Percentiles rank a stretch among this genome's conserved stretches.
phyloP scores from a whole-genome alignment of 2,329 filamentous ascomycete genomes.

The Blastomyces percursus region DNA sequence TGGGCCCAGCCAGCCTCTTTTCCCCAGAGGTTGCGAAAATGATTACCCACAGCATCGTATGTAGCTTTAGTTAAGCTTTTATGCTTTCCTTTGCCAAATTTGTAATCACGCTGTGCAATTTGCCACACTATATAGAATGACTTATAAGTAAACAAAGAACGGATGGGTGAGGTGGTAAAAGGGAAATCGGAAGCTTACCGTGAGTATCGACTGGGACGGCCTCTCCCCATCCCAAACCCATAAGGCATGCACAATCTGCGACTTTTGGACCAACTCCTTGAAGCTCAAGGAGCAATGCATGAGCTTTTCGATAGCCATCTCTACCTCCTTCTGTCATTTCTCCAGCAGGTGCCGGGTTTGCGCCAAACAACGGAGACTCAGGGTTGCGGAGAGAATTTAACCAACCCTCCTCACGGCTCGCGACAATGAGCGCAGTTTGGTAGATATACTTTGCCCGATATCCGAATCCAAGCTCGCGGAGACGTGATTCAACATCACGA shows the following conservation, averaged over 20 bases:
- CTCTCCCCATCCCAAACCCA: conserved; percentile 93
- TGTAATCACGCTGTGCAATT: conserved; percentile 93
- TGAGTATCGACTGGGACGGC: conserved; percentile 95
- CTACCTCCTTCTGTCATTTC: conserved; percentile 42
- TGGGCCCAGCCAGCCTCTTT: conserved; percentile 95
- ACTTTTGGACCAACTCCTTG: conserved; percentile 94
- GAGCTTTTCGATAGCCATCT: conserved; percentile 65
- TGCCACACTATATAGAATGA: conserved; percentile 62
- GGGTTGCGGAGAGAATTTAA: conserved; percentile 68
- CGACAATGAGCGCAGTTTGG: conserved; percentile 67
- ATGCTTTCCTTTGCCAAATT: conserved; percentile 69
- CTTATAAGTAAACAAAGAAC: conserved; percentile 5
- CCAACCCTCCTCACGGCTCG: conserved; percentile 60
- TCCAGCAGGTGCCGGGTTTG: conserved; percentile 34
- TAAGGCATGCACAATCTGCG: conserved; percentile 89
- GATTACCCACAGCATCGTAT: conserved; percentile 81
- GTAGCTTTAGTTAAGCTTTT: conserved; percentile 80
- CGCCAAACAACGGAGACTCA: conserved; percentile 51
- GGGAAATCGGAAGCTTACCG: conserved; percentile 27
- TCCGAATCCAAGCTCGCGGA: conserved; percentile 80
- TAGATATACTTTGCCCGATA: conserved; percentile 91
- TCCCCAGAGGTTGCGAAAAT: conserved; percentile 84
- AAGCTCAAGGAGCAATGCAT: conserved; percentile 65
- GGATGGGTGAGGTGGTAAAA: not conserved
- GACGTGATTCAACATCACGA: conserved; percentile 62